phyloP scores from a whole-genome alignment of 1,284 basidiomycete genomes.

The Cryptococcus sp. region DNA sequence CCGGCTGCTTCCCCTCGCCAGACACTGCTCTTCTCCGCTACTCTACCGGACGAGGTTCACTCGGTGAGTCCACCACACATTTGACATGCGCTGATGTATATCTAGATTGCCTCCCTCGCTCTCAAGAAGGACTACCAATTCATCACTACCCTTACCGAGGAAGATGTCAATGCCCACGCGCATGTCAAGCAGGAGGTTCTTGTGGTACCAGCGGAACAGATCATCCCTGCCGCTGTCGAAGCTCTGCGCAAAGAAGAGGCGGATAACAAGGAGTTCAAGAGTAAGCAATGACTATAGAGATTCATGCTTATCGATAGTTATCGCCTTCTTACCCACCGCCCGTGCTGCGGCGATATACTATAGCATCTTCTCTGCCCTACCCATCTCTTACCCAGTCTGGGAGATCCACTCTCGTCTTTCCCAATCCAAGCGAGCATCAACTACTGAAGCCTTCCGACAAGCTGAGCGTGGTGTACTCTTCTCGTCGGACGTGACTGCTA shows the following conservation, averaged over 20 bases:
- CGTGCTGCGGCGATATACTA: conserved; percentile 62
- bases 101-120: conserved; percentile 56
- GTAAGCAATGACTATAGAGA: conserved; percentile 20
- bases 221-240: conserved; percentile 56
- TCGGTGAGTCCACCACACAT: conserved; percentile 25
- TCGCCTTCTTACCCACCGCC: conserved; percentile 71
- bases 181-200: conserved; percentile 64
- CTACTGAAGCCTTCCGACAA: conserved; percentile 60
- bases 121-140: conserved; percentile 61
- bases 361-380: conserved; percentile 54
- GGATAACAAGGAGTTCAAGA: conserved; percentile 43
- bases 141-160: conserved; percentile 63
- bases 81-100: conserved; percentile 1
- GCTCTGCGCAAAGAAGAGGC: conserved; percentile 47
- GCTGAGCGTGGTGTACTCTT: conserved; percentile 56
- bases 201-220: conserved; percentile 55
- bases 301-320: conserved; percentile 48
- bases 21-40: conserved; percentile 57
- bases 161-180: conserved; percentile 67
- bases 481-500: conserved; percentile 57
- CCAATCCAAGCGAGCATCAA: conserved; percentile 54
- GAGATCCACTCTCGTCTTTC: conserved; percentile 51
- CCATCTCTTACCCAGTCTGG: conserved; percentile 35
- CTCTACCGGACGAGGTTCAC: conserved; percentile 53
- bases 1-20: conserved; percentile 44